Evolutionary conservation across 2,329 filamentous ascomycete species (phyloP), one percentile per base, ranked within the genome.

Genomic region (Claviceps sp.): DNA sequence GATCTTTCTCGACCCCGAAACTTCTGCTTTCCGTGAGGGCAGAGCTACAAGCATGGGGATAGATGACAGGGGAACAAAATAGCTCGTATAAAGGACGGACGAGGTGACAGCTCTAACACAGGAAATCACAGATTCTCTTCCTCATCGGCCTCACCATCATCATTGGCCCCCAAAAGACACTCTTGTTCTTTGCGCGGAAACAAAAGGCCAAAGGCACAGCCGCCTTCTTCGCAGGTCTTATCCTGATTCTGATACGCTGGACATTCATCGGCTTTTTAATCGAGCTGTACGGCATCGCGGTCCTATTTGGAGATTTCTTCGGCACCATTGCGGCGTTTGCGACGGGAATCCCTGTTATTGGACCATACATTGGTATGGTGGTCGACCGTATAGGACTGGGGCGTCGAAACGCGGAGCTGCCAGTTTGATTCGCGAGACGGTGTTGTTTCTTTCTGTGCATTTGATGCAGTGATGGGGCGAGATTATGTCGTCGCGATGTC

Each of bases 281-380:
- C 59, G 93, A 98, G 70, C 69, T 91, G 3, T 97, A 97, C 69
- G 93, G 93, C 34, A 91, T 98, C 58, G 78, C 94, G 59, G 79
- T 96, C 49, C 73, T 98, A 38, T 98, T 98, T 70, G 93, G 93
- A 38, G 93, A 98, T 68, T 97, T 97, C 71, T 78, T 97, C 53
- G 87, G 89, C 47, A 97, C 91, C 20, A 90, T 97, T 57, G 86
- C 86, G 0, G 81, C 86, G 16, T 95, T 97, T 63, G 87, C 88
- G 40, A 82, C 87, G 52, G 88, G 86, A 55, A 70, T 95, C 11
- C 91, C 93, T 0, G 76, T 96, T 7, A 73, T 97, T 5, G 91
- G 91, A 3, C 88, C 90, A 4, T 94, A 90, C 61, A 85, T 96
- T 62, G 86, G 87, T 53, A 71, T 79, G 58, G 76, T 75, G 3